phyloP scores from a whole-genome alignment of 495 filamentous ascomycete genomes.

The Parathielavia appendiculata region DNA sequence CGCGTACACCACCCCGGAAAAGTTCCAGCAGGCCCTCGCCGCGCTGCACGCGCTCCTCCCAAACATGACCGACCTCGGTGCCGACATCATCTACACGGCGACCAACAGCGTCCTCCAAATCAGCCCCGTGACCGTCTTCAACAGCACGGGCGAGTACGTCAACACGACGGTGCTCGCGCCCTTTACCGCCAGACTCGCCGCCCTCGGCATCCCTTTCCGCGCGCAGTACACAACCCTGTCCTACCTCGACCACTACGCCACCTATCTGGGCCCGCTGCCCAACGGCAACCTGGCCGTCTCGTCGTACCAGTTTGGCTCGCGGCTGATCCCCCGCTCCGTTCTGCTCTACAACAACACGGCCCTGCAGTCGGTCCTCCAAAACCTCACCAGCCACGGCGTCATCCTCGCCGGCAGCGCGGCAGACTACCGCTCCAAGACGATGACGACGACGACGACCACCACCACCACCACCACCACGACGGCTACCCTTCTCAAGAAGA shows the following conservation, averaged over 20 bases:
- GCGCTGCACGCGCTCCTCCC: neutral
- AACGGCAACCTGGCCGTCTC: neutral
- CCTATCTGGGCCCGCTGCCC: constrained; percentile 8
- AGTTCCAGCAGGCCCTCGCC: constrained; percentile 1
- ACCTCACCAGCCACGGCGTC: constrained; percentile 1
- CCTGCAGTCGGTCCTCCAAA: neutral
- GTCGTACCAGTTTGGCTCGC: constrained; percentile 6
- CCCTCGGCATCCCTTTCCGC: constrained; percentile 3
- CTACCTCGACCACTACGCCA: constrained; percentile 1
- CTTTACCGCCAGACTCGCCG: neutral
- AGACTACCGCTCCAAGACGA: neutral
- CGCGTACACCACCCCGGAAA: constrained; percentile 5
- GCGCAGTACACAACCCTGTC: neutral
- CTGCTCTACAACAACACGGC: neutral
- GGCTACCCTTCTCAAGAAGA: too few species aligned
- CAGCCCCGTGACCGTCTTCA: constrained; percentile 4
- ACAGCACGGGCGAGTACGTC: constrained; percentile 5
- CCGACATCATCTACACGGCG: constrained; percentile 1
- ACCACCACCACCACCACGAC: too few species aligned
- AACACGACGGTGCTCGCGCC: neutral
- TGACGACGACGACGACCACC: neutral
- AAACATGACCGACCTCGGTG: neutral
- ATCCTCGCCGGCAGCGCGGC: constrained; percentile 8
- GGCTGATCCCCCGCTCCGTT: constrained; percentile 5
- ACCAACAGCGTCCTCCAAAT: neutral